These are phyloP conservation scores for Fraxinus sp. DNA, from an alignment of 305 asterid species.

Conservation along the genomic window DNA sequence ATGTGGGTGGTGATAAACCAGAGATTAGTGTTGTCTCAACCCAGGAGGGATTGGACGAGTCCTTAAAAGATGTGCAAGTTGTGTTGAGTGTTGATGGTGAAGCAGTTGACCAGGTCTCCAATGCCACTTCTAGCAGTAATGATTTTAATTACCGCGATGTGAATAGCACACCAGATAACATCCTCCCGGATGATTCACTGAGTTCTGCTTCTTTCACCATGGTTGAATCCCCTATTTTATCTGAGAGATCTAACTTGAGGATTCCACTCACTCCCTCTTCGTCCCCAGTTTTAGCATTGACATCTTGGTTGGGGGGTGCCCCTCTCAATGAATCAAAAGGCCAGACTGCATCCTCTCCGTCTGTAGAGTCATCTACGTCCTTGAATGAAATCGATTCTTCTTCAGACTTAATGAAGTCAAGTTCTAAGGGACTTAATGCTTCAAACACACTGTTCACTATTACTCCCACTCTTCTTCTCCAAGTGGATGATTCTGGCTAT, in stretches of 20 bases:
- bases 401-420: conserved; percentile 45
- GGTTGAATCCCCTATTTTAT: conserved; percentile 61
- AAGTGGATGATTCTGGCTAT: conserved; percentile 95
- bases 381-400: conserved; percentile 53
- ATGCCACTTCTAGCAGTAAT: conserved; percentile 53
- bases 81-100: conserved; percentile 51
- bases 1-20: conserved; percentile 38
- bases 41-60: conserved; percentile 41
- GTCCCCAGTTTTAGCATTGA: conserved; percentile 80
- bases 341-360: conserved; percentile 53
- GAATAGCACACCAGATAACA: conserved; percentile 47
- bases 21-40: conserved; percentile 34
- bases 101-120: conserved; percentile 51
- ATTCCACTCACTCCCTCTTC: conserved; percentile 51
- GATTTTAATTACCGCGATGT: conserved; percentile 53
- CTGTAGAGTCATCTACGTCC: conserved; percentile 62
- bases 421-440: conserved; percentile 44
- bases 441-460: conserved; percentile 48
- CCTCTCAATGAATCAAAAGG: conserved; percentile 57
- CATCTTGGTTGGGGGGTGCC: conserved; percentile 81
- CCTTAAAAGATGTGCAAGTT: conserved; percentile 41
- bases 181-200: conserved; percentile 57
- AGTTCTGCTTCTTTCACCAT: conserved; percentile 50
- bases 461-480: conserved; percentile 76
- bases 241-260: conserved; percentile 76